These are phyloP conservation scores for Leccinellum albellum DNA, from an alignment of 768 basidiomycete genomes.

Conservation along the genomic window DNA sequence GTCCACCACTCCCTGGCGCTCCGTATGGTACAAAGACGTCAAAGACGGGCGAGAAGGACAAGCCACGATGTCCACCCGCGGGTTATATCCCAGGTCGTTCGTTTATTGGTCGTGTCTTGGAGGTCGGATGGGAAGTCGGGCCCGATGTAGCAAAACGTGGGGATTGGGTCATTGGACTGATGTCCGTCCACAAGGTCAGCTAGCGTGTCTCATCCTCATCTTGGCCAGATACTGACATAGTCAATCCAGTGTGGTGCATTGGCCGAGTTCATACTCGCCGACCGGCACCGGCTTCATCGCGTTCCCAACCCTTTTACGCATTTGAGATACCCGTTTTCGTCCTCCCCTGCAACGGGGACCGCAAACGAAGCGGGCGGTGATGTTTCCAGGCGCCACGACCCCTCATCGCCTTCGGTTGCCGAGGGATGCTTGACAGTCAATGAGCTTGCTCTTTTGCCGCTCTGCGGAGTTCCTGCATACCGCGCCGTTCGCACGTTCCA, in stretches of 20 bases:
- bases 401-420: conserved; percentile 6
- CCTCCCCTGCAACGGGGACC: conserved; percentile 10
- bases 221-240: conserved; percentile 4
- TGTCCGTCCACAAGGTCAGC: conserved; percentile 77
- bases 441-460: conserved; percentile 76
- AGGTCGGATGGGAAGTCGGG: conserved; percentile 70
- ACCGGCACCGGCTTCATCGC: conserved; percentile 72
- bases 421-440: conserved; percentile 46
- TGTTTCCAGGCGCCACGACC: conserved; percentile 8
- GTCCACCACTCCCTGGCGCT: conserved; percentile 13
- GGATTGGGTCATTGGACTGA: conserved; percentile 83
- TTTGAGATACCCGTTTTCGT: conserved; percentile 22
- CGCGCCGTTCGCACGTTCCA: conserved; percentile 73
- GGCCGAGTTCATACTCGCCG: conserved; percentile 83
- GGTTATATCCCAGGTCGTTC: conserved; percentile 86
- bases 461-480: conserved; percentile 77
- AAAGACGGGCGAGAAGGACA: conserved; percentile 25
- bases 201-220: conserved; percentile 4
- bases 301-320: conserved; percentile 59
- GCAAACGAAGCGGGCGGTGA: conserved; percentile 5
- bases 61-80: conserved; percentile 31
- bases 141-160: conserved; percentile 57
- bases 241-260: conserved; percentile 70
- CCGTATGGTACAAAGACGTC: conserved; percentile 20
- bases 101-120: conserved; percentile 80